These are phyloP conservation scores for Geum urbanum DNA, from an alignment of 306 rosid genomes.

Conservation along the genomic window DNA sequence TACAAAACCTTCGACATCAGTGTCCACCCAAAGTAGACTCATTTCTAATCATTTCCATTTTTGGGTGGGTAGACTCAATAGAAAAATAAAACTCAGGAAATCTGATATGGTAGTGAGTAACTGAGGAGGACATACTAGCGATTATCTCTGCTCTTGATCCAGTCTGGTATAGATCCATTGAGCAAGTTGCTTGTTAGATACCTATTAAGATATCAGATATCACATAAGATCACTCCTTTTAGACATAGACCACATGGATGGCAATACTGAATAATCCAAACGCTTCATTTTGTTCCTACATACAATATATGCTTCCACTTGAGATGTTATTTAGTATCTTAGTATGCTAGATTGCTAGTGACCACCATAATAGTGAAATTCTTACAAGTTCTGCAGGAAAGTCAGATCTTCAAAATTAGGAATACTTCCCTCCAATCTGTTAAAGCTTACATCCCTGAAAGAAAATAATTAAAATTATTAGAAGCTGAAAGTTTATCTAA, in stretches of 20 bases:
- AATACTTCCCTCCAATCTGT: constrained; percentile 17
- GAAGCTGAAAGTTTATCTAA: not conserved
- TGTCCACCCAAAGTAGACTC: not conserved
- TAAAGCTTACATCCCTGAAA: constrained; percentile 29
- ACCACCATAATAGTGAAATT: not conserved
- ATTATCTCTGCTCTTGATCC: constrained; percentile 14
- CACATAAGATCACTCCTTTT: not conserved
- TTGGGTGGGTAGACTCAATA: not conserved
- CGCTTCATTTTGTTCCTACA: not conserved
- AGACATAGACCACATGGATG: not conserved
- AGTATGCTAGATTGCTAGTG: constrained; percentile 1
- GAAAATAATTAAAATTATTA: not conserved
- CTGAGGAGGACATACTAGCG: constrained; percentile 8
- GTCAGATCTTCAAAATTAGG: constrained; percentile 11
- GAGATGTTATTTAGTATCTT: not conserved
- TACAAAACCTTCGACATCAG: not conserved
- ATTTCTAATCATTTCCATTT: not conserved
- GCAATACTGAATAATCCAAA: not conserved
- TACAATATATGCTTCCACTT: not conserved
- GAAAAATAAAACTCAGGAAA: not conserved
- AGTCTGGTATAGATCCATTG: constrained; percentile 23
- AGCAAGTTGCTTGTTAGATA: constrained; percentile 32
- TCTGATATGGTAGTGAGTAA: not conserved
- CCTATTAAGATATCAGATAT: constrained; percentile 12
- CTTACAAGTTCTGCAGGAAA: not conserved